phyloP scores from a whole-genome alignment of 202 grass and related monocot genomes.

The Panicum virgatum region DNA sequence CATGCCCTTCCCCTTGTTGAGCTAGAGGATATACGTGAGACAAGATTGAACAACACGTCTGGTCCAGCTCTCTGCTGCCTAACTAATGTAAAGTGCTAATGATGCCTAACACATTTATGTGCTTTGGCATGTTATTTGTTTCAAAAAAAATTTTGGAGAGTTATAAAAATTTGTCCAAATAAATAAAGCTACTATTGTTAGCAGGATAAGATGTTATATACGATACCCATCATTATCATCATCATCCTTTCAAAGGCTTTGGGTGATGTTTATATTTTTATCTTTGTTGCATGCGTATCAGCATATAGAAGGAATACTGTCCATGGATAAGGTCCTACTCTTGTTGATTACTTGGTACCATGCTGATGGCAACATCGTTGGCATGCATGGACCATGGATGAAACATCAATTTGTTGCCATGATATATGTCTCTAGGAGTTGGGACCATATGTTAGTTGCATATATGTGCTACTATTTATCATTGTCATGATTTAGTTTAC shows the following conservation, averaged over 20 bases:
- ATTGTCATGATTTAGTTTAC: background rate
- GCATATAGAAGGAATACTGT: background rate
- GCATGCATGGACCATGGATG: constrained; percentile 16
- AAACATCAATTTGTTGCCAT: background rate
- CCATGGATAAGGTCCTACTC: background rate
- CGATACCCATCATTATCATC: background rate
- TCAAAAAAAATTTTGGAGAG: too few relatives aligned
- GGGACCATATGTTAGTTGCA: background rate
- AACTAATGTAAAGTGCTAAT: constrained; percentile 1
- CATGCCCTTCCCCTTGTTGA: background rate
- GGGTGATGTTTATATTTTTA: background rate
- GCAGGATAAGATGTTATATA: background rate
- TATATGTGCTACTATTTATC: background rate
- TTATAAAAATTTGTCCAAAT: background rate
- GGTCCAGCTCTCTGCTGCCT: background rate
- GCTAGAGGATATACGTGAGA: constrained; percentile 10
- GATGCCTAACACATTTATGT: background rate
- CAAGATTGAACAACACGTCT: constrained; percentile 19
- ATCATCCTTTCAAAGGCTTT: background rate
- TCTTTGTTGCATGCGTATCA: background rate
- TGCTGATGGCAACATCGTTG: background rate
- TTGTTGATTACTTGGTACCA: background rate
- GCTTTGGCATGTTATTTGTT: background rate
- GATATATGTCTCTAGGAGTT: background rate
- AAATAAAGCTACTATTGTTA: background rate